Percentiles rank a stretch among this genome's conserved stretches.
These are phyloP conservation scores for Fraxinus cuspidata DNA, from an alignment of 257 asterid genomes.

Conservation along the genomic window DNA sequence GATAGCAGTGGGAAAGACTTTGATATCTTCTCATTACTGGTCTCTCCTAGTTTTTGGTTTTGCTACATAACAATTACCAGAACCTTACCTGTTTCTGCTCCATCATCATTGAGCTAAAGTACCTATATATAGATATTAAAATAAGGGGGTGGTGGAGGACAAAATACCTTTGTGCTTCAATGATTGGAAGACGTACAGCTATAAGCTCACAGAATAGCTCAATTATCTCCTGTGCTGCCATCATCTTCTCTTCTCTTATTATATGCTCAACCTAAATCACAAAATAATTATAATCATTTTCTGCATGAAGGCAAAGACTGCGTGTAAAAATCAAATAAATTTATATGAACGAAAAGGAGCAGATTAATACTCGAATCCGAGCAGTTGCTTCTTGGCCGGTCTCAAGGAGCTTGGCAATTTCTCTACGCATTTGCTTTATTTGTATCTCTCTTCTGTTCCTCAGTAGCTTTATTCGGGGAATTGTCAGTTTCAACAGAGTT, in stretches of 20 bases:
- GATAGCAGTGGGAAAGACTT: background rate
- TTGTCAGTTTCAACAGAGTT: conserved; percentile 77
- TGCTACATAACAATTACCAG: background rate
- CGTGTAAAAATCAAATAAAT: background rate
- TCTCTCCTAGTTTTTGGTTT: background rate
- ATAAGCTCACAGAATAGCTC: conserved; percentile 89
- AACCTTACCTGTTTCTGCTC: background rate
- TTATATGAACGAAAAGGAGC: background rate
- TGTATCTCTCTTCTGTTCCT: conserved; percentile 93
- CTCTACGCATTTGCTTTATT: conserved; percentile 88
- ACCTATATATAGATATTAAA: background rate
- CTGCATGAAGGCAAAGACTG: background rate
- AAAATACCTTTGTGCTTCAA: conserved; percentile 72
- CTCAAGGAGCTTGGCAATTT: conserved; percentile 91
- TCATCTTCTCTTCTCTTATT: conserved; percentile 94
- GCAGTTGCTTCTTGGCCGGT: conserved; percentile 99
- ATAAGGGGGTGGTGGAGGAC: background rate
- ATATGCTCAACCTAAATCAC: conserved; percentile 82
- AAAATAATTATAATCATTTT: background rate
- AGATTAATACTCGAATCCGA: conserved; percentile 71
- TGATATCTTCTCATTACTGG: background rate
- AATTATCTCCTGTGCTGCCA: conserved; percentile 95
- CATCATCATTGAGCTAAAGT: background rate
- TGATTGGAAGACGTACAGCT: conserved; percentile 82
- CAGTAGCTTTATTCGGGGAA: conserved; percentile 89